Percentiles rank a stretch among this genome's conserved stretches.
phyloP scores from a whole-genome alignment of 2,329 filamentous ascomycete genomes.

The Bipolaris sorokiniana region DNA sequence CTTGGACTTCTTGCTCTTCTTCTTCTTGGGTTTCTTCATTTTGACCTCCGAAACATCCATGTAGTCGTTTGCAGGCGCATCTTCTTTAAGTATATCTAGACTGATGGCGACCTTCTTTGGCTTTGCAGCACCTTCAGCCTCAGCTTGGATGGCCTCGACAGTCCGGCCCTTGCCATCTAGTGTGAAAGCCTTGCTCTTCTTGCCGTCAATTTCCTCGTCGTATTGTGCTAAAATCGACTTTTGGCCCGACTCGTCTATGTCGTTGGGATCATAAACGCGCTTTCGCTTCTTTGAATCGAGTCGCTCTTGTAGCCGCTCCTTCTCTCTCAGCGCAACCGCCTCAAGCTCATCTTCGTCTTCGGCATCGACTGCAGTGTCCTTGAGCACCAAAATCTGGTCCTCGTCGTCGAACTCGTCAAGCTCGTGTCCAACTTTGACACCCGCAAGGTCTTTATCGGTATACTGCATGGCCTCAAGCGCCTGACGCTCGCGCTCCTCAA shows the following conservation, averaged over 20 bases:
- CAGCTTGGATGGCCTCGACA: conserved; percentile 65
- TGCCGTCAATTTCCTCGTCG: conserved; percentile 91
- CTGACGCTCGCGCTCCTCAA: conserved; percentile 72
- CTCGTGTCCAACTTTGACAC: conserved; percentile 91
- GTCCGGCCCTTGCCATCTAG: conserved; percentile 78
- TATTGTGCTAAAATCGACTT: conserved; percentile 83
- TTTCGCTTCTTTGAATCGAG: conserved; percentile 89
- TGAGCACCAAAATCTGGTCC: conserved; percentile 92
- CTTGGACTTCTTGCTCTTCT: conserved; percentile 43
- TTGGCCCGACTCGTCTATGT: conserved; percentile 68
- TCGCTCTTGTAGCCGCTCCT: conserved; percentile 74
- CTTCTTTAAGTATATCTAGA: conserved; percentile 72
- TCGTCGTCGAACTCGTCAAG: conserved; percentile 78
- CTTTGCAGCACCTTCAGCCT: conserved; percentile 59
- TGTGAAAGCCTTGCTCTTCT: conserved; percentile 86
- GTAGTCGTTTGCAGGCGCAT: conserved; percentile 81
- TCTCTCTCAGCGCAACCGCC: conserved; percentile 73
- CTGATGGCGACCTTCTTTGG: conserved; percentile 73
- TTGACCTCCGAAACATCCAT: conserved; percentile 86
- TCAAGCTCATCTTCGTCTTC: conserved; percentile 92
- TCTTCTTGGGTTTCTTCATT: conserved; percentile 68
- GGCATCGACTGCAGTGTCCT: conserved; percentile 81
- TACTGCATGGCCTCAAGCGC: conserved; percentile 71
- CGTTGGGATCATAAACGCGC: conserved; percentile 84
- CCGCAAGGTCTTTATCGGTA: conserved; percentile 83